Conservation (phyloP, 352 stramenopile species). For the Phytophthora melonis region DNA sequence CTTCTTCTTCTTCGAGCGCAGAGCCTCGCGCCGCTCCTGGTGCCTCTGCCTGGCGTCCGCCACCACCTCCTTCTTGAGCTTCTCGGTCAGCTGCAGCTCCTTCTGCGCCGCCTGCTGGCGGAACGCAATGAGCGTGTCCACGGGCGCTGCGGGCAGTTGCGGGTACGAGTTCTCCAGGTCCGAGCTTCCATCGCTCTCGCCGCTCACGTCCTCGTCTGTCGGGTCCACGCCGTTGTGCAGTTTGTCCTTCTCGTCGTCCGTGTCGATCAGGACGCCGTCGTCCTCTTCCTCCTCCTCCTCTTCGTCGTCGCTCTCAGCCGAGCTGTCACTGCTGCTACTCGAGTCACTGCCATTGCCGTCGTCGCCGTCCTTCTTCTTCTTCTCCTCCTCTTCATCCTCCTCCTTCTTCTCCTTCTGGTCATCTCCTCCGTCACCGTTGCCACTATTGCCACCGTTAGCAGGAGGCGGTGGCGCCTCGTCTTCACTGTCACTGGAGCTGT, state of each 20-base stretch:
- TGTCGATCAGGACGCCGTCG: constrained; percentile 54
- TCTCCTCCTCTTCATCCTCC: constrained; percentile 16
- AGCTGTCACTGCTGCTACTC: constrained; percentile 45
- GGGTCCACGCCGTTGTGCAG: constrained; percentile 46
- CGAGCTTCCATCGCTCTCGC: constrained; percentile 65
- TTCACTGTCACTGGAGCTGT: constrained; percentile 41
- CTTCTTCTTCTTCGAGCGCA: constrained; percentile 47
- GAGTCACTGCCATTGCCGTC: constrained; percentile 46
- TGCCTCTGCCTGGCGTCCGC: constrained; percentile 44
- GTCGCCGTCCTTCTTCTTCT: not conserved
- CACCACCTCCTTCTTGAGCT: constrained; percentile 51
- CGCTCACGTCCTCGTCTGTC: constrained; percentile 44
- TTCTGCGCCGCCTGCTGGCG: constrained; percentile 63
- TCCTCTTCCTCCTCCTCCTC: constrained; percentile 49
- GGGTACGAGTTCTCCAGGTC: constrained; percentile 75
- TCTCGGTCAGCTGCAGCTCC: constrained; percentile 59
- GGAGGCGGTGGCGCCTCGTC: constrained; percentile 29
- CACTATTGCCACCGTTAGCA: constrained; percentile 27
- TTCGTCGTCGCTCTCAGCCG: constrained; percentile 16
- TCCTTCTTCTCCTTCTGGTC: constrained; percentile 42
- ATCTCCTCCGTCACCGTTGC: constrained; percentile 12
- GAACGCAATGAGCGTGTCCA: constrained; percentile 66
- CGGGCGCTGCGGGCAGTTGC: constrained; percentile 56
- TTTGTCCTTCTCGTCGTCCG: constrained; percentile 63
- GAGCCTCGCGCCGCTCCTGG: constrained; percentile 45